Conservation (phyloP, 495 filamentous ascomycete genomes). For the Xylaria sp. region DNA sequence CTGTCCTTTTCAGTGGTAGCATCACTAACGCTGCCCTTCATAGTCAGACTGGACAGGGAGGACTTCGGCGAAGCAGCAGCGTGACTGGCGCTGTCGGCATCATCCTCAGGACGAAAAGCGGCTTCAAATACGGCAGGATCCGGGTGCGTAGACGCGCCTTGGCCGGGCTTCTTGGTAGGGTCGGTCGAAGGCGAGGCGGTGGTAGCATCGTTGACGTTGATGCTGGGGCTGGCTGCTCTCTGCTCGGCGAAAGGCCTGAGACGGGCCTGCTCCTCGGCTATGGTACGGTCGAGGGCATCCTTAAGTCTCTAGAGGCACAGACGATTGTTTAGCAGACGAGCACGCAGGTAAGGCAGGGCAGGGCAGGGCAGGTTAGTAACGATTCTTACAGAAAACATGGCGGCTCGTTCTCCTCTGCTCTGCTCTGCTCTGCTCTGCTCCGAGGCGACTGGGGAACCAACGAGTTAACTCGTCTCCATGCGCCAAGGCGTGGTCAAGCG, state of each 20-base stretch:
- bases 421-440: not conserved
- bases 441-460: not conserved
- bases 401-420: conserved; percentile 29
- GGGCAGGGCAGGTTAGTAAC: too few relatives aligned
- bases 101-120: conserved; percentile 77
- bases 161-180: conserved; percentile 58
- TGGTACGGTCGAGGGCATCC: conserved; percentile 82
- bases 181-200: conserved; percentile 15
- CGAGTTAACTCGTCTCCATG: conserved; percentile 27
- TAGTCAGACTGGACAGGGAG: conserved; percentile 33
- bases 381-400: conserved; percentile 58
- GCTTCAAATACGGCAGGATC: conserved; percentile 87
- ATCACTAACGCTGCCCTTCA: conserved; percentile 38
- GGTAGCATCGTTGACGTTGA: not conserved
- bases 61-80: conserved; percentile 61
- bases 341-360: not conserved
- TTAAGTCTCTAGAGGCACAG: conserved; percentile 73
- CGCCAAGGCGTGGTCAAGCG: not conserved
- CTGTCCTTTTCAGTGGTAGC: conserved; percentile 38
- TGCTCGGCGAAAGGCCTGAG: conserved; percentile 58
- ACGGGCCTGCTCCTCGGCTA: conserved; percentile 88
- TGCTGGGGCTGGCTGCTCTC: conserved; percentile 55
- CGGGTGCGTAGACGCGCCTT: conserved; percentile 51
- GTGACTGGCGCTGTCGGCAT: conserved; percentile 63
- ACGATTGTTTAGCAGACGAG: not conserved